Evolutionary conservation across 176 grass and related monocot species (phyloP).

Genomic region (Oryza meridionalis): DNA sequence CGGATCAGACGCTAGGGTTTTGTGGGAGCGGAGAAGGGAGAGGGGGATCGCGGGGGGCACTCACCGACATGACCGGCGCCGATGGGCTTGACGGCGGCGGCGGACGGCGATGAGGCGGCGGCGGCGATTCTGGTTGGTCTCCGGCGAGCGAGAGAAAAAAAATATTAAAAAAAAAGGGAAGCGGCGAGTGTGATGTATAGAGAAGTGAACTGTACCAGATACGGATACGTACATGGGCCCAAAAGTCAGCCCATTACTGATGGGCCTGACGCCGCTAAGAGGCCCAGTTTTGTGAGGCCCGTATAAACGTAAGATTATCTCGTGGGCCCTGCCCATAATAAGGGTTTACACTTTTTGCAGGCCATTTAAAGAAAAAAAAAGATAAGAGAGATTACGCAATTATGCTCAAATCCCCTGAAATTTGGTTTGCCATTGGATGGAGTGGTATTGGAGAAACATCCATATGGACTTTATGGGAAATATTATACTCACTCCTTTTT

Average conservation of each 20-base stretch:
- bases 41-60: not conserved
- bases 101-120: not conserved
- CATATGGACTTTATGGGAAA: no score
- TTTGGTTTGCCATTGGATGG: no score
- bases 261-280: no score
- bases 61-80: slow-evolving; percentile 62
- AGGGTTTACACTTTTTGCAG: no score
- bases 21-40: not conserved
- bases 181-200: slow-evolving; percentile 4
- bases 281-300: no score
- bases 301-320: no score
- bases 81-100: not conserved
- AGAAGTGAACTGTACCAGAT: not conserved
- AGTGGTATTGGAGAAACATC: no score
- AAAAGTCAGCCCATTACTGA: not conserved
- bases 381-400: no score
- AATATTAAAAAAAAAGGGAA: no score
- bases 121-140: slow-evolving; percentile 14
- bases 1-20: slow-evolving; percentile 15
- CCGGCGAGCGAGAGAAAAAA: slow-evolving; percentile 6
- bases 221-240: not conserved
- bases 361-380: no score
- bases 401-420: not conserved
- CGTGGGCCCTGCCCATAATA: no score
- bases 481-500: no score